phyloP scores from a whole-genome alignment of 2,329 filamentous ascomycete genomes.

The Bipolaris bicolor region DNA sequence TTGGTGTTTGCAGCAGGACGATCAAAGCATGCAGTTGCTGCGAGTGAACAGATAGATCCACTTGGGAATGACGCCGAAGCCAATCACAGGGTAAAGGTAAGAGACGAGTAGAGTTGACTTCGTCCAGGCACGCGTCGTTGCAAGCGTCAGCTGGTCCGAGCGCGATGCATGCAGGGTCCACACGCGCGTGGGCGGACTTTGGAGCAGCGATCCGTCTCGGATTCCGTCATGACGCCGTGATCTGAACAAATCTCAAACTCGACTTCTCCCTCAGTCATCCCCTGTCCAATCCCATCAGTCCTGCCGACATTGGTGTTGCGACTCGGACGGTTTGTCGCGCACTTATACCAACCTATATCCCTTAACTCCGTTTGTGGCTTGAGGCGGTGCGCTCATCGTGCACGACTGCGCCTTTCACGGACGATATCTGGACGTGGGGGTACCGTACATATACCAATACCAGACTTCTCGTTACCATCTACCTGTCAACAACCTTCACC shows the following conservation, averaged over 20 bases:
- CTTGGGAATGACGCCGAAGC: not conserved
- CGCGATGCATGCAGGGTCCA: slow-evolving; percentile 17
- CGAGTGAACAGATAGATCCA: not conserved
- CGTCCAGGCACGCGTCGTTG: not conserved
- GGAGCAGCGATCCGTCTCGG: slow-evolving; percentile 2
- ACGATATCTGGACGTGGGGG: slow-evolving; percentile 26
- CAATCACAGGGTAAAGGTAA: slow-evolving; percentile 11
- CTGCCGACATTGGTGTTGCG: not conserved
- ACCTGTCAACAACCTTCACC: slow-evolving; percentile 1
- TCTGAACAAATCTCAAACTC: not conserved
- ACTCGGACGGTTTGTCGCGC: no score
- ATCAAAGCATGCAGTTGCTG: not conserved
- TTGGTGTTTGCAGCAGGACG: not conserved
- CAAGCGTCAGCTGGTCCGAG: not conserved
- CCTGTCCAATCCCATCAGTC: not conserved
- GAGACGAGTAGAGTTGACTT: slow-evolving; percentile 8
- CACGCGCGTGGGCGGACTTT: slow-evolving; percentile 14
- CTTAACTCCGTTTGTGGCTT: not conserved
- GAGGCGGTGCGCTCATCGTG: slow-evolving; percentile 11
- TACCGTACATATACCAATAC: slow-evolving; percentile 21
- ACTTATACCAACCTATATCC: not conserved
- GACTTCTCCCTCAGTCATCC: not conserved
- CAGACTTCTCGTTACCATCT: slow-evolving; percentile 12
- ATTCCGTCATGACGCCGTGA: slow-evolving; percentile 26
- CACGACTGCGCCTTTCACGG: slow-evolving; percentile 21